These are phyloP conservation scores for Jimgerdemannia lactiflua DNA, from an alignment of 192 early-diverging fungal genomes.

Conservation along the genomic window DNA sequence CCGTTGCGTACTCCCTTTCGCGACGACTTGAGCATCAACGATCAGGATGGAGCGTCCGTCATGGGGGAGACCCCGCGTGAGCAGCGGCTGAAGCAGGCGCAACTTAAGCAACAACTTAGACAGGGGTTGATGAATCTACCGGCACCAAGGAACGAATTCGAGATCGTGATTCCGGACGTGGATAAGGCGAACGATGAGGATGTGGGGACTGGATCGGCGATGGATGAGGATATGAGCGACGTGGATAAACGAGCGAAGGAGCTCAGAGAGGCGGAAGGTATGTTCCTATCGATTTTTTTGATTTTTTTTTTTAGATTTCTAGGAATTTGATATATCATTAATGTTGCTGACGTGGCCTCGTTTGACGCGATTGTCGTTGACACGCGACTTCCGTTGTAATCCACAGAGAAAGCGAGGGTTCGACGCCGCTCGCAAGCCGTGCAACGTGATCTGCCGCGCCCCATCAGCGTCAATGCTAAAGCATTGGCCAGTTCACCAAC, in stretches of 20 bases:
- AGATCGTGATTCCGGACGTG: conserved; percentile 80
- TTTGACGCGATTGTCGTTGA: no score
- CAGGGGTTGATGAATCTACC: conserved; percentile 73
- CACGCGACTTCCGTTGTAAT: neutral
- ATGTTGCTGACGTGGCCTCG: no score
- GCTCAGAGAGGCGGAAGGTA: conserved; percentile 46
- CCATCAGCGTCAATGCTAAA: conserved; percentile 32
- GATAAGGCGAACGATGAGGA: conserved; percentile 34
- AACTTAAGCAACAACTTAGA: conserved; percentile 68
- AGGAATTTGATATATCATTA: no score
- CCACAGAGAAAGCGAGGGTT: conserved; percentile 42
- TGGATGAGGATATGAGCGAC: conserved; percentile 77
- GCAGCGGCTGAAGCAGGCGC: conserved; percentile 49
- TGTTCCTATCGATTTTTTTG: no score
- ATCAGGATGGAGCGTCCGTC: conserved; percentile 17
- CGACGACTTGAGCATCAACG: conserved; percentile 63
- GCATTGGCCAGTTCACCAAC: conserved; percentile 16
- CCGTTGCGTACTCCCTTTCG: conserved; percentile 56
- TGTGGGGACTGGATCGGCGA: conserved; percentile 13
- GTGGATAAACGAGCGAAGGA: conserved; percentile 51
- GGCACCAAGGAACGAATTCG: conserved; percentile 90
- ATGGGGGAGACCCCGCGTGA: conserved; percentile 70
- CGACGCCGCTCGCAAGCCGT: conserved; percentile 71
- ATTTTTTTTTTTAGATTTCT: no score
- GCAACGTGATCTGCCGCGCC: conserved; percentile 76